Evolutionary conservation across 2,329 filamentous ascomycete species (phyloP).

Genomic region (Claviceps digitariae): DNA sequence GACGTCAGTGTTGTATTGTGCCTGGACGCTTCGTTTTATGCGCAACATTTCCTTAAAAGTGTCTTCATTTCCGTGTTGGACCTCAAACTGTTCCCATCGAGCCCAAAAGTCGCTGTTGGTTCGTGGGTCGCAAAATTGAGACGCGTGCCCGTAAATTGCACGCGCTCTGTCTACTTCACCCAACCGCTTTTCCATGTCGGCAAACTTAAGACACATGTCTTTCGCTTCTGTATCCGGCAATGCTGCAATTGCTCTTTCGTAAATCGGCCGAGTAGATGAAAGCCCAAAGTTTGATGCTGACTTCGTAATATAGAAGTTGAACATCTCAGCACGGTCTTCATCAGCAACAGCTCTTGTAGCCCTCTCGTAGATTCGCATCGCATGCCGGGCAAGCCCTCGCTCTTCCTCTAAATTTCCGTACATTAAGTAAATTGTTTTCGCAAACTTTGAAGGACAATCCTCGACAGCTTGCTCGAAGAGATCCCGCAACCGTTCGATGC

Average conservation of each 20-base stretch:
- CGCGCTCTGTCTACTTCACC: constrained; percentile 91
- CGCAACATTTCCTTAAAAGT: constrained; percentile 99
- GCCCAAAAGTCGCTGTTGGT: constrained; percentile 86
- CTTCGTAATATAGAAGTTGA: constrained; percentile 98
- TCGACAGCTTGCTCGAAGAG: constrained; percentile 96
- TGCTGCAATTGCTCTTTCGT: constrained; percentile 89
- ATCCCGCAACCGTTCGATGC: constrained; percentile 85
- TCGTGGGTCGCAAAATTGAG: constrained; percentile 91
- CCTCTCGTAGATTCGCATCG: constrained; percentile 98
- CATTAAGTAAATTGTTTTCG: constrained; percentile 93
- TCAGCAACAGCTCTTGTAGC: constrained; percentile 90
- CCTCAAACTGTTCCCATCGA: constrained; percentile 95
- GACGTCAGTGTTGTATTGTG: constrained; percentile 97
- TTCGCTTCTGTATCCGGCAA: constrained; percentile 85
- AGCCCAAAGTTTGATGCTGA: constrained; percentile 96
- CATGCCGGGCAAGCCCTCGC: constrained; percentile 81
- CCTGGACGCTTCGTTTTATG: constrained; percentile 93
- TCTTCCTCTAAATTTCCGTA: constrained; percentile 97
- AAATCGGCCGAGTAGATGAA: constrained; percentile 86
- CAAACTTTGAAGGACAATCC: constrained; percentile 87
- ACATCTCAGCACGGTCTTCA: constrained; percentile 93
- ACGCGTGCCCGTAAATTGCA: constrained; percentile 92
- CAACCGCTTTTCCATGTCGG: constrained; percentile 84
- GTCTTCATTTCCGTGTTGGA: constrained; percentile 96
- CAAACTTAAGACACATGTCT: constrained; percentile 98